Conservation (phyloP, 805 yeast genomes). For the Candida sithepensis region DNA sequence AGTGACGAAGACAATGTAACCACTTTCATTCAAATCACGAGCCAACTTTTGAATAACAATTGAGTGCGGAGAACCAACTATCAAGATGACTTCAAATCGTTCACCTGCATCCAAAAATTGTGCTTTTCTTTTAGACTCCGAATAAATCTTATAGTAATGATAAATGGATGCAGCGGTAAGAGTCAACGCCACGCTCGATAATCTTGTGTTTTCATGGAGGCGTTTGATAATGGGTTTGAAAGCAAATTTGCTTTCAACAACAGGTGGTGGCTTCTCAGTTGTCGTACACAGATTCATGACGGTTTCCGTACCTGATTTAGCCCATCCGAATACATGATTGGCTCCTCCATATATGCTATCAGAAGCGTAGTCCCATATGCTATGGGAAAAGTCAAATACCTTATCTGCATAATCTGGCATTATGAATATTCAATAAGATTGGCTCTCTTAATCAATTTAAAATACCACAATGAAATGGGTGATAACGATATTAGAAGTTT, state of each 20-base stretch:
- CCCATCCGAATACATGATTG: background rate
- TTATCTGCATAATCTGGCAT: constrained; percentile 23
- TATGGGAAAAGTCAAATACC: constrained; percentile 15
- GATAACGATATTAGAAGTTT: no score
- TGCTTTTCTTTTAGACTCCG: constrained; percentile 44
- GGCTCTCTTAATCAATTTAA: background rate
- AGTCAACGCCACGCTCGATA: background rate
- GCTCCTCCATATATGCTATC: constrained; percentile 2
- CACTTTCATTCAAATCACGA: constrained; percentile 70
- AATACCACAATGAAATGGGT: no score
- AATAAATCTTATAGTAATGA: background rate
- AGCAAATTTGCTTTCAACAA: background rate
- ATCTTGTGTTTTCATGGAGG: background rate
- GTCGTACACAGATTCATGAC: background rate
- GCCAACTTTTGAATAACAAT: constrained; percentile 69
- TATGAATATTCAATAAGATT: background rate
- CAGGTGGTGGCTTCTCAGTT: background rate
- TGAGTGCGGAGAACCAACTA: constrained; percentile 75
- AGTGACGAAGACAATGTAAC: constrained; percentile 77
- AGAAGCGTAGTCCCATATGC: constrained; percentile 3
- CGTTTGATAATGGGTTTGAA: background rate
- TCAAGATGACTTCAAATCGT: constrained; percentile 67
- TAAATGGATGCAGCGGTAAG: background rate
- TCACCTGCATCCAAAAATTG: constrained; percentile 64
- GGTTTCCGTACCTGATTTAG: background rate